Evolutionary conservation across 352 stramenopile species (phyloP).

Genomic region (Globisporangium uncinulatum): DNA sequence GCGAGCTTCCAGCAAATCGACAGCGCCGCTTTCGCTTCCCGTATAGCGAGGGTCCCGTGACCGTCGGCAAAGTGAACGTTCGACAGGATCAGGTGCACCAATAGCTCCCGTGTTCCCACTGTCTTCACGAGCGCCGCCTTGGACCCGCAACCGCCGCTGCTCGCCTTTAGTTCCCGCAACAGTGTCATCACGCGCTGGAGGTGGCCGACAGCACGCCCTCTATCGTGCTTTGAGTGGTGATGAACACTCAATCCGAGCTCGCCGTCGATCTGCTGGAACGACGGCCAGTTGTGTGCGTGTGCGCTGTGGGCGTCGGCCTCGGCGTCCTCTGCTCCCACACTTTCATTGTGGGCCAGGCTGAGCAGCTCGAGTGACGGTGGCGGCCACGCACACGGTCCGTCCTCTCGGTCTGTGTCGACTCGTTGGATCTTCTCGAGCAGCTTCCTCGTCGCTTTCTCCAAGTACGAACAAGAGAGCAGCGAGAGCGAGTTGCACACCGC

Average conservation of each 20-base stretch:
- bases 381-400: conserved; percentile 11
- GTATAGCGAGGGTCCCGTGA: conserved; percentile 30
- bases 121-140: conserved; percentile 21
- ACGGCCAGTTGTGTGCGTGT: background rate
- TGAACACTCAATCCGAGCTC: conserved; percentile 17
- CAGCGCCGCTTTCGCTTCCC: conserved; percentile 49
- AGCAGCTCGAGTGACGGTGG: conserved; percentile 21
- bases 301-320: background rate
- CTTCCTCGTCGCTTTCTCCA: conserved; percentile 31
- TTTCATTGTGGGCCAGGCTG: background rate
- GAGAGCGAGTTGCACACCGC: conserved; percentile 47
- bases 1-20: conserved; percentile 66
- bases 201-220: conserved; percentile 17
- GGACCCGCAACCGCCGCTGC: background rate
- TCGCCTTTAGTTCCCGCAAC: conserved; percentile 11
- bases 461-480: conserved; percentile 37
- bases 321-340: background rate
- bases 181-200: conserved; percentile 13
- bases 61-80: conserved; percentile 54
- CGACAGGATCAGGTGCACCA: conserved; percentile 42
- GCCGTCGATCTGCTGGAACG: conserved; percentile 31
- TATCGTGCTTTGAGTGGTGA: conserved; percentile 8
- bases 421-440: conserved; percentile 27
- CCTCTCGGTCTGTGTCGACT: background rate
- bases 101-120: conserved; percentile 43